Evolutionary conservation across 164 flowering plant genomes (phyloP).

Genomic region (Nymphaea thermarum): DNA sequence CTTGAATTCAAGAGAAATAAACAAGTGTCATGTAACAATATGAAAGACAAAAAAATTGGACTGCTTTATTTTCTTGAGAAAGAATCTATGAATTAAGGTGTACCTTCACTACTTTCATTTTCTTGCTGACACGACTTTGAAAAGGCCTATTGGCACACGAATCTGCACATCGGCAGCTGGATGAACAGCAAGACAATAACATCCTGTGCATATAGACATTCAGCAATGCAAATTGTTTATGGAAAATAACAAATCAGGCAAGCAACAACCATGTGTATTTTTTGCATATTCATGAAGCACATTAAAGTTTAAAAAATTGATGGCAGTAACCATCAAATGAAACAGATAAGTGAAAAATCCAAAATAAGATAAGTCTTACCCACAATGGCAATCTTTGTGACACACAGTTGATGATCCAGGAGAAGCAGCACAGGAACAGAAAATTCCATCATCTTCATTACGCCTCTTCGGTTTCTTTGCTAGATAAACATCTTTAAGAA

Average conservation of each 20-base stretch:
- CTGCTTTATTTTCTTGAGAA: too few species aligned
- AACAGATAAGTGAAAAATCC: not conserved
- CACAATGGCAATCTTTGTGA: constrained; percentile 88
- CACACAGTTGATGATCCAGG: constrained; percentile 54
- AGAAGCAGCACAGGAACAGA: constrained; percentile 70
- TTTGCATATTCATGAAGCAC: too few species aligned
- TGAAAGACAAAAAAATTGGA: too few species aligned
- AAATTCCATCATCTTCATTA: constrained; percentile 91
- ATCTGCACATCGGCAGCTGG: constrained; percentile 81
- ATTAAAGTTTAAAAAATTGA: too few species aligned
- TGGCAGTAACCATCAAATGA: too few species aligned
- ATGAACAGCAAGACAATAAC: constrained; percentile 84
- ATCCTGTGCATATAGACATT: constrained; percentile 37
- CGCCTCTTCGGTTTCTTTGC: constrained; percentile 70
- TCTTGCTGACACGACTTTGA: constrained; percentile 71
- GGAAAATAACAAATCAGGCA: not conserved
- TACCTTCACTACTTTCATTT: constrained; percentile 88
- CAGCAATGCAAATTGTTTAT: not conserved
- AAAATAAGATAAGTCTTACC: constrained; percentile 36
- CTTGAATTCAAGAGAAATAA: too few species aligned
- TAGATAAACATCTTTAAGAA: constrained; percentile 58
- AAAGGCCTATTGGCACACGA: constrained; percentile 85
- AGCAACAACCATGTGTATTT: too few species aligned
- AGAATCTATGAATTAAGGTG: too few species aligned
- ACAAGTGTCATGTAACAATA: too few species aligned